Evolutionary conservation across 805 yeast species (phyloP).

Genomic region (Starmerella khaoyaiensis): DNA sequence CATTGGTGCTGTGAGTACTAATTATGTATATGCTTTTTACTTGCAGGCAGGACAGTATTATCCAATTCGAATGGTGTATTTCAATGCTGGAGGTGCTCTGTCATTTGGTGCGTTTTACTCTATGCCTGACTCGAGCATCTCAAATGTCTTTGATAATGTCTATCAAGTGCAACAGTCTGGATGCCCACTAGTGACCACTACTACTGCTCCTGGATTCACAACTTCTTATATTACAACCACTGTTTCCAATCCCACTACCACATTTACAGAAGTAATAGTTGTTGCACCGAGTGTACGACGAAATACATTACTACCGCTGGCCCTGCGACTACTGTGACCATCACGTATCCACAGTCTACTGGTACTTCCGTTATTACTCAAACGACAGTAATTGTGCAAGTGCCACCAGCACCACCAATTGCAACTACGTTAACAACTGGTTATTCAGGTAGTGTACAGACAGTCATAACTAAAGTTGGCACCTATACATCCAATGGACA

Average conservation of each 20-base stretch:
- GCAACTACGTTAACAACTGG: slow-evolving; percentile 1
- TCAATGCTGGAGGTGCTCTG: too few species aligned
- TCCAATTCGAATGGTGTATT: slow-evolving; percentile 1
- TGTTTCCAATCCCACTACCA: too few species aligned
- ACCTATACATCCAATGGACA: not conserved
- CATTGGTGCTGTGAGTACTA: not conserved
- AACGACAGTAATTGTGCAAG: not conserved
- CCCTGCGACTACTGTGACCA: not conserved
- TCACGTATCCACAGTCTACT: not conserved
- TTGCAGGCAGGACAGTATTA: not conserved
- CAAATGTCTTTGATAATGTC: not conserved
- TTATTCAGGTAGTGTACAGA: not conserved
- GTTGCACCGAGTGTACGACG: too few species aligned
- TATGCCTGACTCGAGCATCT: not conserved
- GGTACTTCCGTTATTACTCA: not conserved
- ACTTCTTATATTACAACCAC: too few species aligned
- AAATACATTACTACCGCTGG: too few species aligned
- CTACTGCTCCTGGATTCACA: too few species aligned
- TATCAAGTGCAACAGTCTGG: not conserved
- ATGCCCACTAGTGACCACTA: not conserved
- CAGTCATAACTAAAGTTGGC: slow-evolving; percentile 1
- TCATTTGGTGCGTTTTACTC: too few species aligned
- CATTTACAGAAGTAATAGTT: too few species aligned
- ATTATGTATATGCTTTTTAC: not conserved
- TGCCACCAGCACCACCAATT: slow-evolving; percentile 1